Conservation (phyloP, 1,284 basidiomycete genomes). For the Fomitopsis schrenkii region DNA sequence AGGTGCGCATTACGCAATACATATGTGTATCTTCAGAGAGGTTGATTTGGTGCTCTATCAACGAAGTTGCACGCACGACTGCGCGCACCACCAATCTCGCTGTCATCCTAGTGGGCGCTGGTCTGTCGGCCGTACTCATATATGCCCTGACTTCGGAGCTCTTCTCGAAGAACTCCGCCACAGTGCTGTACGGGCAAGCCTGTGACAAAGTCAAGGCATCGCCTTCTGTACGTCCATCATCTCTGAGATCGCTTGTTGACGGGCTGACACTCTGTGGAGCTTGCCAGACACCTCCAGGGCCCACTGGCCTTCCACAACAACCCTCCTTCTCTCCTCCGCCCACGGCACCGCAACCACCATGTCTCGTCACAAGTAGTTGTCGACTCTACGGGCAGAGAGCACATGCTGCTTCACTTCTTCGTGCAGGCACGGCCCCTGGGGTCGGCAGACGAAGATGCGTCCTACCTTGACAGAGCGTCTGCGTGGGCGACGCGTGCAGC, state of each 20-base stretch:
- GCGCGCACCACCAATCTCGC: constrained; percentile 78
- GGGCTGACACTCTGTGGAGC: constrained; percentile 34
- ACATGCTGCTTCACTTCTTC: constrained; percentile 79
- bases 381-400: constrained; percentile 68
- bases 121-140: constrained; percentile 75
- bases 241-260: constrained; percentile 8
- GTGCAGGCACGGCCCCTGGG: constrained; percentile 50
- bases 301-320: constrained; percentile 75
- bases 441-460: constrained; percentile 32
- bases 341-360: constrained; percentile 75
- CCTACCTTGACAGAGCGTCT: constrained; percentile 37
- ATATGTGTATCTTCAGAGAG: background rate
- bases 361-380: constrained; percentile 70
- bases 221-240: constrained; percentile 45
- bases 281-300: constrained; percentile 59
- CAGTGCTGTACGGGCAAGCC: constrained; percentile 83
- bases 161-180: constrained; percentile 91
- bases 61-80: constrained; percentile 72
- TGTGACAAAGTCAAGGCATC: constrained; percentile 82
- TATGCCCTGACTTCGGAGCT: constrained; percentile 87
- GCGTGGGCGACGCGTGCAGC: constrained; percentile 40
- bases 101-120: constrained; percentile 82
- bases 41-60: background rate
- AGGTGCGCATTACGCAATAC: constrained; percentile 42
- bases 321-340: constrained; percentile 63